Percentiles rank a stretch among this genome's conserved stretches.
Conservation (phyloP, 2,329 filamentous ascomycete genomes). For the Exophiala aquamarina region DNA sequence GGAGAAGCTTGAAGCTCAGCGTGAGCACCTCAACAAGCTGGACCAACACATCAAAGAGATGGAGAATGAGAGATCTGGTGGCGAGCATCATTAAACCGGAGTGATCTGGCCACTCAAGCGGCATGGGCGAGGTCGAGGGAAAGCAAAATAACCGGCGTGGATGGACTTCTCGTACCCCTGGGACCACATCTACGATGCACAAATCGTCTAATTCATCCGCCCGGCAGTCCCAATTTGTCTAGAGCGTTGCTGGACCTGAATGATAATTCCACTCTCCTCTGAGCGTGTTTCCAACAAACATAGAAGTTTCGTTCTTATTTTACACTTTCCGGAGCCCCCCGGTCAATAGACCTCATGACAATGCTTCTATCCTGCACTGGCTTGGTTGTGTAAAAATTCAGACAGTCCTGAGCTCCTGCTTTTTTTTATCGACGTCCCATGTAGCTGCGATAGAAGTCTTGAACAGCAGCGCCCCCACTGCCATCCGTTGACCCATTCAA, state of each 20-base stretch:
- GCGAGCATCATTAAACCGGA: background rate
- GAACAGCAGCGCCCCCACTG: conserved; percentile 67
- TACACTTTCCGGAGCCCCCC: background rate
- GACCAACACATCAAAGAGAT: conserved; percentile 86
- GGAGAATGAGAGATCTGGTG: conserved; percentile 49
- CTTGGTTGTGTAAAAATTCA: too few relatives aligned
- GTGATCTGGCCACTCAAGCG: too few relatives aligned
- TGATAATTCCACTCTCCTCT: conserved; percentile 12
- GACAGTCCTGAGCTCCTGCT: too few relatives aligned
- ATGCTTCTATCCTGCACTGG: too few relatives aligned
- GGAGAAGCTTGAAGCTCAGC: conserved; percentile 69
- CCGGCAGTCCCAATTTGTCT: conserved; percentile 3
- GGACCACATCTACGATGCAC: too few relatives aligned
- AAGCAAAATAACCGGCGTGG: too few relatives aligned
- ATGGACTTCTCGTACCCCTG: background rate
- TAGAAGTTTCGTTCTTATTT: background rate
- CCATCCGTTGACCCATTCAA: conserved; percentile 44
- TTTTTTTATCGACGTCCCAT: conserved; percentile 65
- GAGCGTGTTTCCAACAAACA: background rate
- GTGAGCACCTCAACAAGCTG: conserved; percentile 79
- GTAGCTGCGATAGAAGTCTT: conserved; percentile 90
- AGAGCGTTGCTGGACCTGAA: conserved; percentile 8
- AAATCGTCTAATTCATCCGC: too few relatives aligned
- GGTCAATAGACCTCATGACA: too few relatives aligned
- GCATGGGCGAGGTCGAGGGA: too few relatives aligned